Evolutionary conservation across 2,329 filamentous ascomycete genomes (phyloP), one percentile per base, ranked within the genome.

Genomic region (Trichophyton verrucosum): DNA sequence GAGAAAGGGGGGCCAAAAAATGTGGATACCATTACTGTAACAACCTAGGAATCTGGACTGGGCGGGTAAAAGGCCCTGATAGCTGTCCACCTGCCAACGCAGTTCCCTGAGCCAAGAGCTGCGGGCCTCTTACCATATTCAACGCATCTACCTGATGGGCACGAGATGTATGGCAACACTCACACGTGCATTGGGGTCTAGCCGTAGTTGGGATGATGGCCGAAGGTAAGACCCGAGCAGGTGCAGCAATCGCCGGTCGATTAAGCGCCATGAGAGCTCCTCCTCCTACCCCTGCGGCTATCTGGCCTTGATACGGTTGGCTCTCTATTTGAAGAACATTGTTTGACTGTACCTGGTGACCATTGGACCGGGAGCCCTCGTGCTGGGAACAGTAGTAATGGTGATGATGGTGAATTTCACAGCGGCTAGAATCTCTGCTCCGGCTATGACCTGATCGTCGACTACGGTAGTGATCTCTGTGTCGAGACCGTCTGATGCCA

Each of bases 381-480:
- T 33, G 17, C 1, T 57, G 33, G 7, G 38, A 17, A 17, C 40
- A 59, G 42, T 33, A 47, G 38, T 20, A 17, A 33, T 58, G 56
- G 11, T 59, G 56, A 17, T 59, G 57, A 8, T 59, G 57, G 24
- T 46, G 38, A 30, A 46, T 15, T 33, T 59, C 57, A 9, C 49
- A 40, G 20, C 33, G 55, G 33, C 27, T 30, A 3, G 55, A 30
- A 20, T 22, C 24, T 53, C 8, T n/a, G 24, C 33, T 22, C 40
- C 13, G n/a, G 22, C 33, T 57, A 4, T n/a, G 33, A n/a, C 30
- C 55, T 57, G 17, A 7, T 40, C 33, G 33, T 57, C 33, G 55
- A 3, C 36, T 15, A 20, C 55, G 55, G 9, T 33, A 40, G 33
- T n/a, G 15, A 40, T 57, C 27, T 40, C 20, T 47, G 17, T 47